Percentiles rank a stretch among this genome's conserved stretches.
These are phyloP conservation scores for Coemansia pectinata DNA, from an alignment of 192 early-diverging fungal species.

Conservation along the genomic window DNA sequence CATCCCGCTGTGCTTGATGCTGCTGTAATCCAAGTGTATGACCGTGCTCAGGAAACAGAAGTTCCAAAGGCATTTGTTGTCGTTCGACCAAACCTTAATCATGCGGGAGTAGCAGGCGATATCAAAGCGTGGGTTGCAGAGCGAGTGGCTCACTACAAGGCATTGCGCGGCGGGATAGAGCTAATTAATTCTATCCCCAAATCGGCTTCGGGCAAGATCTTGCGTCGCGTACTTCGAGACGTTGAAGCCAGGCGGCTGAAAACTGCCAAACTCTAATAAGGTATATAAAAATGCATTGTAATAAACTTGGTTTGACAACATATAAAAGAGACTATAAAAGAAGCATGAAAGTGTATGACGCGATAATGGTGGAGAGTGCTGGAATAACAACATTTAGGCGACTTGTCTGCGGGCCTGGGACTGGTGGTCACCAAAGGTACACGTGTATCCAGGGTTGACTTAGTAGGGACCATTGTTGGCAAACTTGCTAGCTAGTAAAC, in stretches of 20 bases:
- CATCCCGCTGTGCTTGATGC: slow-evolving; percentile 70
- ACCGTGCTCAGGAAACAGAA: slow-evolving; percentile 63
- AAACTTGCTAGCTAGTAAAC: too few species aligned
- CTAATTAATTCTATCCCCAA: slow-evolving; percentile 75
- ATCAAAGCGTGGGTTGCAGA: slow-evolving; percentile 58
- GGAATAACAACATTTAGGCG: too few species aligned
- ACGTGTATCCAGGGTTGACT: too few species aligned
- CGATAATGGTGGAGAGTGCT: too few species aligned
- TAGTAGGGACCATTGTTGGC: too few species aligned
- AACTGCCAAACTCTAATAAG: slow-evolving; percentile 13
- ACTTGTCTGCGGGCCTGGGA: too few species aligned
- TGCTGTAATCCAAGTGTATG: slow-evolving; percentile 66
- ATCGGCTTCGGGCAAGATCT: slow-evolving; percentile 78
- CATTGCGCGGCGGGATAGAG: slow-evolving; percentile 72
- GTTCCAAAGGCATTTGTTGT: slow-evolving; percentile 83
- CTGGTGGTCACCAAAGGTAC: too few species aligned
- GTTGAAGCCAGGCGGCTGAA: slow-evolving; percentile 16
- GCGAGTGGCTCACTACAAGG: slow-evolving; percentile 75
- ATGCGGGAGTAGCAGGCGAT: slow-evolving; percentile 36
- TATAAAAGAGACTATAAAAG: not conserved
- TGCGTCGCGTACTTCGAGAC: slow-evolving; percentile 66
- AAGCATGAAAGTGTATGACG: not conserved
- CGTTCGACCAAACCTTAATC: slow-evolving; percentile 40
- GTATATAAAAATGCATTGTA: not conserved
- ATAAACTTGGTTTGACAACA: not conserved